Conservation (phyloP, 2,329 filamentous ascomycete genomes). For the Colletotrichum higginsianum region DNA sequence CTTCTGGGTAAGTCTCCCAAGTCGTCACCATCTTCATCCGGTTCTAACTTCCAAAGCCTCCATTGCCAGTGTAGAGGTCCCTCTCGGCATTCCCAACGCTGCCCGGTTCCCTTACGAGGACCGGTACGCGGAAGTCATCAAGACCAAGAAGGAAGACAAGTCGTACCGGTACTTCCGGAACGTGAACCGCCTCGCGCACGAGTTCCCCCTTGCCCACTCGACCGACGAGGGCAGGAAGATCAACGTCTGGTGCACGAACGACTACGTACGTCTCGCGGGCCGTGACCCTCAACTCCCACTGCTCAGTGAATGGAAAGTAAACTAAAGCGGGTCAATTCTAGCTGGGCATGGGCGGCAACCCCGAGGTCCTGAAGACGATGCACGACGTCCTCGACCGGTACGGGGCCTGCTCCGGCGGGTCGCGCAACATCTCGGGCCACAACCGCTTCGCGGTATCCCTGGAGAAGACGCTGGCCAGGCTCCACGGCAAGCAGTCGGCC, state of each 20-base stretch:
- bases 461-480: neutral
- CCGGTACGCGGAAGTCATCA: neutral
- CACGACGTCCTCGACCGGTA: neutral
- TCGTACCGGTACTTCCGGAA: neutral
- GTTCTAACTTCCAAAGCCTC: neutral
- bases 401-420: neutral
- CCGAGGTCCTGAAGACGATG: neutral
- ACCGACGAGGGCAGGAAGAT: neutral
- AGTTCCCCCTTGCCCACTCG: neutral
- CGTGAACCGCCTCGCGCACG: neutral
- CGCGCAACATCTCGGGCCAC: neutral
- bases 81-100: neutral
- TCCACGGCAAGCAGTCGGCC: no score
- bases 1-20: neutral
- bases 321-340: no score
- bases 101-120: neutral
- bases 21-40: neutral
- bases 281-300: neutral
- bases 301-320: no score
- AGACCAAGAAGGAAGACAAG: neutral
- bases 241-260: neutral
- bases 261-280: neutral
- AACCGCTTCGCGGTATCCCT: neutral
- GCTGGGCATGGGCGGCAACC: neutral
- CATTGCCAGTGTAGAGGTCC: neutral